phyloP scores from a whole-genome alignment of 1,139 yeast species.

The Zhuliangozyma blackwelliae region DNA sequence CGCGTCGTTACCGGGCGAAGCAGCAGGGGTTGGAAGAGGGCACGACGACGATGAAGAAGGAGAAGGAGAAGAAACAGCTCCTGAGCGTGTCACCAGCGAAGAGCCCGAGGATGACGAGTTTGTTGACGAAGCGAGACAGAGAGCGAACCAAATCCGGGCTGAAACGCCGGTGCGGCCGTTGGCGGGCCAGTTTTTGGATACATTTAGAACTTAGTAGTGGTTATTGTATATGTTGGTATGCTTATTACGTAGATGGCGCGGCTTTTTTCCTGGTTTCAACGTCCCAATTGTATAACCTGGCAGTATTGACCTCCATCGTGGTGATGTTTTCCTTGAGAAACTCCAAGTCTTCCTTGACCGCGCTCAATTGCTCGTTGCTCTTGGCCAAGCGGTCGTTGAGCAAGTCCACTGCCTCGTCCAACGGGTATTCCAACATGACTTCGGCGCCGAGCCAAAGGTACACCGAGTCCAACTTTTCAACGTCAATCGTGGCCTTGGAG shows the following conservation, averaged over 20 bases:
- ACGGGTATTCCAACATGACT: constrained; percentile 92
- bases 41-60: constrained; percentile 8
- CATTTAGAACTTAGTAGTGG: constrained; percentile 39
- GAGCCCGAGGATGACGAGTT: constrained; percentile 22
- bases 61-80: background rate
- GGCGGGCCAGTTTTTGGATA: constrained; percentile 55
- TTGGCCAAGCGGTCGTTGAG: constrained; percentile 58
- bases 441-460: constrained; percentile 96
- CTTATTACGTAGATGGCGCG: background rate
- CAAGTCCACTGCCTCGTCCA: constrained; percentile 78
- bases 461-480: constrained; percentile 47
- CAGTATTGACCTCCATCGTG: constrained; percentile 96
- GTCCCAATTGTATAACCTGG: constrained; percentile 94
- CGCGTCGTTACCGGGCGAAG: constrained; percentile 10
- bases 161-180: constrained; percentile 58
- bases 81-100: constrained; percentile 5
- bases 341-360: constrained; percentile 80
- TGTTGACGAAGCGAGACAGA: constrained; percentile 20
- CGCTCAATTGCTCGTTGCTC: constrained; percentile 55
- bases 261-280: constrained; percentile 68
- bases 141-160: constrained; percentile 33
- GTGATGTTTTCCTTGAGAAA: constrained; percentile 90
- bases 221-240: background rate
- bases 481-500: constrained; percentile 71
- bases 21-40: background rate